Conservation (phyloP, 1,284 basidiomycete genomes). For the Tilletia walkeri region DNA sequence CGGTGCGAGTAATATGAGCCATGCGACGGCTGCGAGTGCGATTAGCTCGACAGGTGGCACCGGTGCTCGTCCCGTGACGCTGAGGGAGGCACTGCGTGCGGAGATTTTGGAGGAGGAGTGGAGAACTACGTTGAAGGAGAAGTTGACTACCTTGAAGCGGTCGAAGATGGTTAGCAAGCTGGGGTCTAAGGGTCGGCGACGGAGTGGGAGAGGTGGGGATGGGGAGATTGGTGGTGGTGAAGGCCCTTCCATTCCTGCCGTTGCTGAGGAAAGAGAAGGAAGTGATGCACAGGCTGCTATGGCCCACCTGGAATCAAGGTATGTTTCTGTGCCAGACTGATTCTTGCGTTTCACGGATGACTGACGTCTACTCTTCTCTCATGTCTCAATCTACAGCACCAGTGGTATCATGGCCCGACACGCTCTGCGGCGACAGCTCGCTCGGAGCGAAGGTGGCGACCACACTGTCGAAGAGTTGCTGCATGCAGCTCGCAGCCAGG, state of each 20-base stretch:
- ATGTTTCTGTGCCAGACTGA: not conserved
- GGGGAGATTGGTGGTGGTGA: too few relatives aligned
- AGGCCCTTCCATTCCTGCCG: not conserved
- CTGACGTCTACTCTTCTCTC: not conserved
- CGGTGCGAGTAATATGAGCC: conserved; percentile 20
- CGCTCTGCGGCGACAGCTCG: conserved; percentile 4
- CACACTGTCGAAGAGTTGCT: conserved; percentile 8
- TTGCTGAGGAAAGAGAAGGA: not conserved
- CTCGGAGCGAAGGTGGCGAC: conserved; percentile 4
- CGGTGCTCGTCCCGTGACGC: conserved; percentile 34
- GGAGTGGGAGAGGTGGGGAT: not conserved
- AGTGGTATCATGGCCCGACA: conserved; percentile 11
- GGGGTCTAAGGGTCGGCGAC: not conserved
- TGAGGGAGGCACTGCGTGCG: conserved; percentile 40
- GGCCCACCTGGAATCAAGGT: not conserved
- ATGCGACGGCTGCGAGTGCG: conserved; percentile 25
- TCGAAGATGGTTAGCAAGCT: conserved; percentile 17
- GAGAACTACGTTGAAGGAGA: conserved; percentile 31
- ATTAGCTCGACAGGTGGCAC: conserved; percentile 23
- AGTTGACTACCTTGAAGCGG: conserved; percentile 18
- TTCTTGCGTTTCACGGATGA: not conserved
- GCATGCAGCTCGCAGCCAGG: conserved; percentile 3
- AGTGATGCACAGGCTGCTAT: not conserved
- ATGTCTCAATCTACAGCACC: not conserved
- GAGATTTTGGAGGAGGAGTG: conserved; percentile 48